Base-by-base conservation (phyloP, 2,329 filamentous ascomycete genomes). In the Fusarium dimerum region DNA sequence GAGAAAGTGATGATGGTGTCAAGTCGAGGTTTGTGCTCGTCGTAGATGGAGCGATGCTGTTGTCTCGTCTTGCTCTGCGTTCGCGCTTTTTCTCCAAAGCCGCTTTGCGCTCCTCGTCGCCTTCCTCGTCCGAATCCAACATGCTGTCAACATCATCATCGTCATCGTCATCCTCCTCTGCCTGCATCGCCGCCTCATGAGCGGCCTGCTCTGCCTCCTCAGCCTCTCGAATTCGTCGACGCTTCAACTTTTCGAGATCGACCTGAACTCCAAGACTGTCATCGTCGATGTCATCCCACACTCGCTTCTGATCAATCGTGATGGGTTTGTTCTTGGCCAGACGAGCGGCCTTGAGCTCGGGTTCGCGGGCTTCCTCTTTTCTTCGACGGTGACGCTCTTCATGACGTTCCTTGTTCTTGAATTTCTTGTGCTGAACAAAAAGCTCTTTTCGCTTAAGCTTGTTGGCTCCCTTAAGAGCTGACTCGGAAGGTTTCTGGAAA, bases 301-400 rank as follows among this genome's bases (percentile, higher is more conserved):
- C 85, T 69, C 94, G 85, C 78, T 96, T 96, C 64, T 86, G 84
- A 64, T 97, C 92, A 52, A 96, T 81, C 1, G 91, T 96, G 49
- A 84, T 72, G 1, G 94, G 89, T 41, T 92, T 81, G 74, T 96
- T 96, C 61, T 82, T 84, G 54, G 85, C 85, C 55, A 93, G 77
- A 63, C 94, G 84, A 60, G 88, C 83, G 55, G 84, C 84, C 61
- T 85, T 85, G 54, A 96, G 73, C 53, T 84, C 81, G 2, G 93
- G 92, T 66, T 97, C 85, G 71, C 88, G 89, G 59, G 87, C 83
- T 73, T 99, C 94, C 67, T 92, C 89, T 73, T 88, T 90, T 74
- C 90, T 92, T 54, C 90, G 81, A 45, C 83, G 83, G 69, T 92
- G 88, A 57, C 92, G 85, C 65, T 86, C 82, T 65, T 92, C 89